Percentiles rank a stretch among this genome's conserved stretches.
These are phyloP conservation scores for Phytopythium kandeliae DNA, from an alignment of 352 stramenopile species.

Conservation along the genomic window DNA sequence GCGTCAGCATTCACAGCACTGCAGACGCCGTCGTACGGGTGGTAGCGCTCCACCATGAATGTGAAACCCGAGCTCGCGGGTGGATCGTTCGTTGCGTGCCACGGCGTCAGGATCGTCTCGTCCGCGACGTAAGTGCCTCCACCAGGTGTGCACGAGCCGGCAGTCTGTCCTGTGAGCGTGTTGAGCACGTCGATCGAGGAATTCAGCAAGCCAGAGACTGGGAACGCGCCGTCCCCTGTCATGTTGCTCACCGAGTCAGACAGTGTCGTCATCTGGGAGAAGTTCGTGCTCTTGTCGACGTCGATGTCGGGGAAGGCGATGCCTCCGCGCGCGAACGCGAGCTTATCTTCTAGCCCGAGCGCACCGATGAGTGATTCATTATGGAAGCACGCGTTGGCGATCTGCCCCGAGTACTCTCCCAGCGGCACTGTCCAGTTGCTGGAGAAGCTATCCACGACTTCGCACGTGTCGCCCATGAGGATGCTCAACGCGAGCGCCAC, in stretches of 20 bases:
- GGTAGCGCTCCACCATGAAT: slow-evolving; percentile 12
- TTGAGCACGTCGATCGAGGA: slow-evolving; percentile 1
- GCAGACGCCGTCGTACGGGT: neutral
- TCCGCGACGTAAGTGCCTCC: slow-evolving; percentile 11
- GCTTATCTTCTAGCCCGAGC: slow-evolving; percentile 42
- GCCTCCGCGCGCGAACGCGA: slow-evolving; percentile 50
- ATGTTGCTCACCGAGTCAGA: slow-evolving; percentile 1
- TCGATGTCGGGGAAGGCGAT: slow-evolving; percentile 44
- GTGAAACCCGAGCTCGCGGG: neutral
- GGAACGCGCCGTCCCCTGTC: slow-evolving; percentile 1
- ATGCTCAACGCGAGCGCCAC: slow-evolving; percentile 54
- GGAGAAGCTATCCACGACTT: slow-evolving; percentile 37
- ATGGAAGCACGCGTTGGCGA: slow-evolving; percentile 55
- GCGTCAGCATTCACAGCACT: neutral
- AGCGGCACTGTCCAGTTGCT: slow-evolving; percentile 53
- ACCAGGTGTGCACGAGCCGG: slow-evolving; percentile 6
- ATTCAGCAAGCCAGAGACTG: neutral
- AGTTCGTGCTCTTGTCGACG: slow-evolving; percentile 30
- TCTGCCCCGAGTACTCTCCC: slow-evolving; percentile 28
- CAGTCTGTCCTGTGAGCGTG: slow-evolving; percentile 3
- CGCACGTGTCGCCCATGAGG: slow-evolving; percentile 51
- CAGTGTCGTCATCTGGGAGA: slow-evolving; percentile 25
- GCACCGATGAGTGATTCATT: slow-evolving; percentile 57
- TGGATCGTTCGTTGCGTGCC: slow-evolving; percentile 7
- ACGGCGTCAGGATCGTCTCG: slow-evolving; percentile 20